phyloP scores from a whole-genome alignment of 345 rosid genomes.

The Populus alba region DNA sequence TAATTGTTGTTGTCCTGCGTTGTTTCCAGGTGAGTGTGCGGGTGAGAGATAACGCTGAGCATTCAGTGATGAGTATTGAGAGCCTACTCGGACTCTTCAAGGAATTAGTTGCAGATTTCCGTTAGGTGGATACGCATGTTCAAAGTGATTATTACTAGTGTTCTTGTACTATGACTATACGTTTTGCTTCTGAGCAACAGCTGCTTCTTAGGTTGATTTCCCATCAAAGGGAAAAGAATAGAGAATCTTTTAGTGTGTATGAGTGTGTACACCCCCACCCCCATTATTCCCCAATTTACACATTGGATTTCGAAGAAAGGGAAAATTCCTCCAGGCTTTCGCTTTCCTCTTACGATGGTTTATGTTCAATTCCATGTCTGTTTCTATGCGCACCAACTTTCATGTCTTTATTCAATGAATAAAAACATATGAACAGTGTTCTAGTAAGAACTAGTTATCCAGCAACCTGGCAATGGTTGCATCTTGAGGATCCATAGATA shows the following conservation, averaged over 20 bases:
- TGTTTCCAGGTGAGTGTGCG: constrained; percentile 74
- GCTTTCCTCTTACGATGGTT: not conserved
- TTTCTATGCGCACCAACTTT: not conserved
- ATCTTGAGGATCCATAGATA: not conserved
- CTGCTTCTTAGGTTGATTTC: not conserved
- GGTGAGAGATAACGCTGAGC: constrained; percentile 66
- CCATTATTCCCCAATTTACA: not conserved
- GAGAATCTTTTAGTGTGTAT: not conserved
- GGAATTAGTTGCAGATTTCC: constrained; percentile 55
- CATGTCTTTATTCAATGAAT: not conserved
- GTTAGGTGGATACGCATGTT: constrained; percentile 26
- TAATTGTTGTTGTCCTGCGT: not conserved
- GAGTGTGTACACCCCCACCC: not conserved
- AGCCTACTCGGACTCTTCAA: constrained; percentile 56
- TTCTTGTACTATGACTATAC: not conserved
- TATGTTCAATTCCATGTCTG: not conserved
- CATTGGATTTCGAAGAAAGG: not conserved
- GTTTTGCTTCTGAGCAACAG: not conserved
- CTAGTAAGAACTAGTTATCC: not conserved
- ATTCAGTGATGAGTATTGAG: constrained; percentile 51
- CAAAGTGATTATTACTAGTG: not conserved
- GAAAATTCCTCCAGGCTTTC: too few relatives aligned
- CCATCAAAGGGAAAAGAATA: not conserved
- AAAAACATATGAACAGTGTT: too few relatives aligned
- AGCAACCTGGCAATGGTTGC: not conserved